Conservation (phyloP, 2,329 filamentous ascomycete species). For the Cladophialophora psammophila region DNA sequence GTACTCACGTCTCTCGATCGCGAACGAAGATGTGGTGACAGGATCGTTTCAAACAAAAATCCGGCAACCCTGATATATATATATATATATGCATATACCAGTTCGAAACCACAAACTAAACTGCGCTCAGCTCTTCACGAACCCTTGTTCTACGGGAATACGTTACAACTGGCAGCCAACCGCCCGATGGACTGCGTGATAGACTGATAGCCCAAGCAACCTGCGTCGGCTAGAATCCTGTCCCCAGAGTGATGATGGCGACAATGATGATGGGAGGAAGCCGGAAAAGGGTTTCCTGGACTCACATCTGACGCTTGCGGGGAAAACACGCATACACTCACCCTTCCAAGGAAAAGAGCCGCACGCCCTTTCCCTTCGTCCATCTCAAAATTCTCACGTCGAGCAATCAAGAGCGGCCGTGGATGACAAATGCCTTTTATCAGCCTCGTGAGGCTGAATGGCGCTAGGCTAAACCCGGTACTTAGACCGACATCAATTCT, state of each 20-base stretch:
- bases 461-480: neutral
- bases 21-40: neutral
- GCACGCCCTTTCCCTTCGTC: neutral
- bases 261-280: neutral
- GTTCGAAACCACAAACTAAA: no score
- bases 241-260: neutral
- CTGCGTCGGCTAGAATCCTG: neutral
- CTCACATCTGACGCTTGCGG: neutral
- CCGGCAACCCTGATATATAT: neutral
- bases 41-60: neutral
- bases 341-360: neutral
- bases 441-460: neutral
- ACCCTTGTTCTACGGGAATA: neutral
- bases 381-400: no score
- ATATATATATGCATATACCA: no score
- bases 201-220: neutral
- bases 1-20: neutral
- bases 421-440: neutral
- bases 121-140: no score
- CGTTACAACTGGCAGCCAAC: neutral
- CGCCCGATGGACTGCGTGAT: no score
- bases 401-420: neutral
- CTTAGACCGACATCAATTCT: neutral
- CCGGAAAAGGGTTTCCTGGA: neutral
- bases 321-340: no score